phyloP scores from a whole-genome alignment of 495 filamentous ascomycete species.

The Penicillium nucicola region DNA sequence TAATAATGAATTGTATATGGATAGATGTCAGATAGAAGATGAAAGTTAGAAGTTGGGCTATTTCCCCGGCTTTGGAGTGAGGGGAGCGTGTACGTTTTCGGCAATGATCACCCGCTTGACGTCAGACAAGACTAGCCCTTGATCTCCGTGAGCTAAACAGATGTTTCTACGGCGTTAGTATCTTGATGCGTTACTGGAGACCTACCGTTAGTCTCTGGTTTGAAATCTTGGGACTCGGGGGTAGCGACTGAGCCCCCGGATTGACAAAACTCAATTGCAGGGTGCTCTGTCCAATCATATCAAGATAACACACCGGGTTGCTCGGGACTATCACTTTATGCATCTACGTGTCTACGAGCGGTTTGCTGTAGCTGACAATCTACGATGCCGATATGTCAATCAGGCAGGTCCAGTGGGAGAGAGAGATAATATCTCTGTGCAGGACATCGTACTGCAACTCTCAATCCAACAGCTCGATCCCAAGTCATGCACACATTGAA shows the following conservation, averaged over 20 bases:
- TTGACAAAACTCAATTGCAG: not conserved
- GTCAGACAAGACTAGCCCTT: not conserved
- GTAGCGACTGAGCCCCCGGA: not conserved
- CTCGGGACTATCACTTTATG: not conserved
- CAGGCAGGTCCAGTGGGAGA: not conserved
- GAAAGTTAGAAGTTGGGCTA: not conserved
- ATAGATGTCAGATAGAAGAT: too few relatives aligned
- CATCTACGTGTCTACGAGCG: not conserved
- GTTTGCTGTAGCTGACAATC: not conserved
- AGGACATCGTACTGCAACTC: not conserved
- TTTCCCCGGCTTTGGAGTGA: not conserved
- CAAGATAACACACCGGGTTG: not conserved
- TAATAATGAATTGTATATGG: not conserved
- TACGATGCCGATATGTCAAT: not conserved
- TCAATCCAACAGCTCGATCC: not conserved
- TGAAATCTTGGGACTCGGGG: too few relatives aligned
- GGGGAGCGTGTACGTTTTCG: not conserved
- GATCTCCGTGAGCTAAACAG: not conserved
- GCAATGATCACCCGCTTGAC: slow-evolving; percentile 4
- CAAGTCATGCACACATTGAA: not conserved
- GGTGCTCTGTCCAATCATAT: not conserved
- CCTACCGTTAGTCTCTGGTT: too few relatives aligned
- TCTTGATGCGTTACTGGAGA: too few relatives aligned
- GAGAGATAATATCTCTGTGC: not conserved
- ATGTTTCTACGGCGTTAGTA: not conserved